A percentile compares a stretch with the other conserved stretches of the same genome.
Evolutionary conservation across 768 basidiomycete species (phyloP).

Genomic region (Tremella fuciformis): DNA sequence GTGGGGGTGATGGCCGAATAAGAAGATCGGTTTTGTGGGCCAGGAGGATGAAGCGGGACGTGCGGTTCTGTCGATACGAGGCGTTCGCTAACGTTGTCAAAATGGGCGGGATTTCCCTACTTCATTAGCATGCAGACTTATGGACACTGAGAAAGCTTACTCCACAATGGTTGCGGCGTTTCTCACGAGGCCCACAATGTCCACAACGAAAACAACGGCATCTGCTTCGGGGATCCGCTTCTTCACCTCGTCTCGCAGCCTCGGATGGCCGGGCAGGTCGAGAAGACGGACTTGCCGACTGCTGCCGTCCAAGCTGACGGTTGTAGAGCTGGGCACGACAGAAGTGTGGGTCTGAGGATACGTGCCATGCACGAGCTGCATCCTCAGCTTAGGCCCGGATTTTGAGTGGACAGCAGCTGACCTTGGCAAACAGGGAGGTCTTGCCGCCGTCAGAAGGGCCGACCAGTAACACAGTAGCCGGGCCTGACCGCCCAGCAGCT

Average conservation of each 20-base stretch:
- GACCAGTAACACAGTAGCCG: slow-evolving; percentile 36
- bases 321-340: slow-evolving; percentile 29
- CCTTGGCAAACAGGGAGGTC: slow-evolving; percentile 47
- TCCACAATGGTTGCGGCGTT: slow-evolving; percentile 42
- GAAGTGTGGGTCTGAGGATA: slow-evolving; percentile 45
- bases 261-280: slow-evolving; percentile 49
- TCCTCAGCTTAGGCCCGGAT: background rate
- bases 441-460: slow-evolving; percentile 48
- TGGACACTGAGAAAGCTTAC: slow-evolving; percentile 26
- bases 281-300: slow-evolving; percentile 28
- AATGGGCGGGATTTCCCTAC: slow-evolving; percentile 40
- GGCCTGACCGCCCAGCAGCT: slow-evolving; percentile 19
- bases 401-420: slow-evolving; percentile 8
- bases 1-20: slow-evolving; percentile 25
- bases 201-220: slow-evolving; percentile 47
- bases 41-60: slow-evolving; percentile 41
- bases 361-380: slow-evolving; percentile 31
- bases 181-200: slow-evolving; percentile 38
- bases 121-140: slow-evolving; percentile 7
- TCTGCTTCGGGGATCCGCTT: slow-evolving; percentile 28
- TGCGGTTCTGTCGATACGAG: slow-evolving; percentile 13
- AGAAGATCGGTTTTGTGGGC: slow-evolving; percentile 48
- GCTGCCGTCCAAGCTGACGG: slow-evolving; percentile 23
- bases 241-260: slow-evolving; percentile 38
- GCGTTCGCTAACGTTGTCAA: slow-evolving; percentile 35